Evolutionary conservation across 768 basidiomycete species (phyloP).

Genomic region (Daedaleopsis sinensis): DNA sequence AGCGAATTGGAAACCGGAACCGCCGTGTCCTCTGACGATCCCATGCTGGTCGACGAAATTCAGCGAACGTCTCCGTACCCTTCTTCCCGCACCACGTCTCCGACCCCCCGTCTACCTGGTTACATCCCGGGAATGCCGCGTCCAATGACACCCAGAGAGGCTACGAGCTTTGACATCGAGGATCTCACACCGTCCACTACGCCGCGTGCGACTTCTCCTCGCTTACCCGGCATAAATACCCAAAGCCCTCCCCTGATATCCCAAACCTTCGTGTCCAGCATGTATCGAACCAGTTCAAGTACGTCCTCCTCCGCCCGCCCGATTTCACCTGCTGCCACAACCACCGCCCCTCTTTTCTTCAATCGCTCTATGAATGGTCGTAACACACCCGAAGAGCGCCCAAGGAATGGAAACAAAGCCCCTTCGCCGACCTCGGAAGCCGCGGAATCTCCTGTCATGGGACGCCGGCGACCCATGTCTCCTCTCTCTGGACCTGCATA

Average conservation of each 20-base stretch:
- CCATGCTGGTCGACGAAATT: slow-evolving; percentile 49
- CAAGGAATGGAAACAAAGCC: slow-evolving; percentile 10
- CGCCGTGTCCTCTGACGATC: slow-evolving; percentile 70
- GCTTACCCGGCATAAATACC: slow-evolving; percentile 37
- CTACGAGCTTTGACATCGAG: slow-evolving; percentile 58
- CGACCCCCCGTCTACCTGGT: slow-evolving; percentile 65
- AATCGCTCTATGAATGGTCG: slow-evolving; percentile 66
- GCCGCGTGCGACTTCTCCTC: slow-evolving; percentile 76
- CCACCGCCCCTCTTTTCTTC: slow-evolving; percentile 52
- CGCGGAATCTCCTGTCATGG: slow-evolving; percentile 51
- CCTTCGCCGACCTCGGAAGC: slow-evolving; percentile 24
- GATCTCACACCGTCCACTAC: slow-evolving; percentile 73
- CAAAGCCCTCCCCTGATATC: slow-evolving; percentile 36
- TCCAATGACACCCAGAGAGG: slow-evolving; percentile 86
- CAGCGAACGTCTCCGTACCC: slow-evolving; percentile 58
- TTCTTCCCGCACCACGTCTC: slow-evolving; percentile 53
- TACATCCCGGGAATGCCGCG: slow-evolving; percentile 91
- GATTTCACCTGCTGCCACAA: slow-evolving; percentile 45
- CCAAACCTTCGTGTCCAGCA: slow-evolving; percentile 39
- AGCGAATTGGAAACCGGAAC: slow-evolving; percentile 61
- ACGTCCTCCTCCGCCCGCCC: slow-evolving; percentile 52
- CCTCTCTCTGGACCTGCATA: slow-evolving; percentile 64
- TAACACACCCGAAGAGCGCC: slow-evolving; percentile 59
- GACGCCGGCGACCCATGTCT: slow-evolving; percentile 69
- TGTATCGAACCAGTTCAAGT: slow-evolving; percentile 58